These are phyloP conservation scores for Plasmopara viticola DNA, from an alignment of 352 stramenopile species.

Conservation along the genomic window DNA sequence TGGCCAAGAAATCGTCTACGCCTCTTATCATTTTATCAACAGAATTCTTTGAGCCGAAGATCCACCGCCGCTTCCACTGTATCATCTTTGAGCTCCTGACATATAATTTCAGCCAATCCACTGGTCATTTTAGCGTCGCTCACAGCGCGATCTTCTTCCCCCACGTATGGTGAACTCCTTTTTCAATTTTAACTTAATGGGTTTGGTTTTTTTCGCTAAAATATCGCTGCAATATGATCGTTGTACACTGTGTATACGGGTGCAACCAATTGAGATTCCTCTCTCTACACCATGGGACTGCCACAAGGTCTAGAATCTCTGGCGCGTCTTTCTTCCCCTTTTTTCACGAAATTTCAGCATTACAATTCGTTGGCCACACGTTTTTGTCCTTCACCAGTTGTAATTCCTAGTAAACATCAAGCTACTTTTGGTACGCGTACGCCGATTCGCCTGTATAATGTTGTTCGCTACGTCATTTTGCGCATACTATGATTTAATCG, in stretches of 20 bases:
- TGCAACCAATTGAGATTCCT: background rate
- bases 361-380: too few species aligned
- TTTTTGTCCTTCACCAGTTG: too few species aligned
- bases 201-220: background rate
- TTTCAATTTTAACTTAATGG: background rate
- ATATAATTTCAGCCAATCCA: background rate
- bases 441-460: slow-evolving; percentile 3
- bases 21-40: background rate
- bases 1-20: background rate
- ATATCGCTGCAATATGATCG: background rate
- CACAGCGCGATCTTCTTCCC: background rate
- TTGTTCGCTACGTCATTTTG: slow-evolving; percentile 5
- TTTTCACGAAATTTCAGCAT: too few species aligned
- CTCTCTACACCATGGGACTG: too few species aligned
- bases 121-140: background rate
- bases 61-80: background rate
- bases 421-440: background rate
- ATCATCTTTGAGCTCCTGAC: background rate
- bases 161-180: background rate
- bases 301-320: too few species aligned
- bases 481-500: slow-evolving; percentile 3
- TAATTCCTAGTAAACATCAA: too few species aligned
- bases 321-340: too few species aligned
- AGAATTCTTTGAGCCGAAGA: background rate
- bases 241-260: background rate